A percentile compares a stretch with the other conserved stretches of the same genome.
These are phyloP conservation scores for Fremontodendron californicum DNA, from an alignment of 345 rosid genomes.

Conservation along the genomic window DNA sequence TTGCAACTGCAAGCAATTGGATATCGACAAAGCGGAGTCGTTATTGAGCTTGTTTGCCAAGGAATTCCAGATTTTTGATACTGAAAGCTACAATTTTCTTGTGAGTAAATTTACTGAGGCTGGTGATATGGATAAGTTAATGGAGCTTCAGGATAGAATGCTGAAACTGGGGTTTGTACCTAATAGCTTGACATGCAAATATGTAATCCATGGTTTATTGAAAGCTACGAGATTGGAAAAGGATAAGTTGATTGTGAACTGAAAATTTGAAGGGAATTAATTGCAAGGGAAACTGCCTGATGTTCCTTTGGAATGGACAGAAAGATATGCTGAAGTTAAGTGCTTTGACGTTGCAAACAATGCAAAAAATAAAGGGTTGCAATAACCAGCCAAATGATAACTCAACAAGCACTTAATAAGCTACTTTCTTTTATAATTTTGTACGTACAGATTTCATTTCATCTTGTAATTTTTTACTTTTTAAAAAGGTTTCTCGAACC, in stretches of 20 bases:
- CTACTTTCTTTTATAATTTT: neutral
- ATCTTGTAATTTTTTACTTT: neutral
- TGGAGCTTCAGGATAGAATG: constrained; percentile 62
- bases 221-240: constrained; percentile 18
- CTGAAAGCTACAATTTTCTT: constrained; percentile 53
- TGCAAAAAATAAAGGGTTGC: too few species aligned
- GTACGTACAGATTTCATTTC: neutral
- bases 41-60: constrained; percentile 46
- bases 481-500: neutral
- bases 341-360: too few species aligned
- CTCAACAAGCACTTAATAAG: neutral
- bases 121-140: constrained; percentile 41
- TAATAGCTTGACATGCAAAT: constrained; percentile 47
- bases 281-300: neutral
- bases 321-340: neutral
- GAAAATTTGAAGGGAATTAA: neutral
- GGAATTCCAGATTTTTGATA: constrained; percentile 52
- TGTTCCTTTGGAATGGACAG: neutral
- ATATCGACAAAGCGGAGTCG: constrained; percentile 57
- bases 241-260: constrained; percentile 1
- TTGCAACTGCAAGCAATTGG: constrained; percentile 50
- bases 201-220: constrained; percentile 44
- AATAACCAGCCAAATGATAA: neutral
- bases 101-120: constrained; percentile 36
- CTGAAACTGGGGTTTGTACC: constrained; percentile 68